Evolutionary conservation across 495 filamentous ascomycete species (phyloP), one percentile per base, ranked within the genome.

Genomic region (Podospora pseudoanserina): DNA sequence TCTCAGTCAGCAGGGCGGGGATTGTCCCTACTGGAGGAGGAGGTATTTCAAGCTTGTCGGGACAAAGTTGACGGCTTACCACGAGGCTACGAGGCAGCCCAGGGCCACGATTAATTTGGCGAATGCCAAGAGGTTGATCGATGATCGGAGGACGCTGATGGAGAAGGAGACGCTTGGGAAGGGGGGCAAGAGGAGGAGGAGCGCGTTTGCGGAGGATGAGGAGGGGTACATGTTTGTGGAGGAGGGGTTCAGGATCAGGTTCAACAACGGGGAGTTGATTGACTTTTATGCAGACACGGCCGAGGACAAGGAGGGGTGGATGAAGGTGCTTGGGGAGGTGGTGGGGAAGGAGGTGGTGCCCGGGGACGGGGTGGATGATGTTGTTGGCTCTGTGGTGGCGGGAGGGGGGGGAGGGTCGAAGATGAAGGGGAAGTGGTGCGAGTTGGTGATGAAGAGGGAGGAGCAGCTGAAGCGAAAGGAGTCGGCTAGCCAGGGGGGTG

Each of bases 151-250:
- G n/a, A 83, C 92, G 30, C 86, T 99, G 49, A 90, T 87, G 5
- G 88, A 96, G 70, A 92, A 88, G 66, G 90, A 93, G 75, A 91
- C 89, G 0, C 88, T 84, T 57, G 89, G 88, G 27, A 90, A 90
- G 74, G 85, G 84, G 68, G 91, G 91, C 66, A 89, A 89, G 70
- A 88, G 95, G 26, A 89, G 95, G 49, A 94, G 95, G 75, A 96
- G 92, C 64, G 95, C 92, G 30, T 99, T 99, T 72, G 94, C 96
- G 7, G 95, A 98, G 78, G 96, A 98, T 73, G 96, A 98, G 78
- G 95, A 99, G 73, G 95, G 96, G 60, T 99, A 98, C 81, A 97
- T 97, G 93, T 98, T 98, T 72, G 95, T 99, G 26, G 95, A 99
- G 79, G 96, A 98, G 76, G 95, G 96, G 15, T 99, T 99, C 87